A percentile compares a stretch with the other conserved stretches of the same genome.
Conservation (phyloP, 2,329 filamentous ascomycete genomes). For the Colletotrichum sp. region DNA sequence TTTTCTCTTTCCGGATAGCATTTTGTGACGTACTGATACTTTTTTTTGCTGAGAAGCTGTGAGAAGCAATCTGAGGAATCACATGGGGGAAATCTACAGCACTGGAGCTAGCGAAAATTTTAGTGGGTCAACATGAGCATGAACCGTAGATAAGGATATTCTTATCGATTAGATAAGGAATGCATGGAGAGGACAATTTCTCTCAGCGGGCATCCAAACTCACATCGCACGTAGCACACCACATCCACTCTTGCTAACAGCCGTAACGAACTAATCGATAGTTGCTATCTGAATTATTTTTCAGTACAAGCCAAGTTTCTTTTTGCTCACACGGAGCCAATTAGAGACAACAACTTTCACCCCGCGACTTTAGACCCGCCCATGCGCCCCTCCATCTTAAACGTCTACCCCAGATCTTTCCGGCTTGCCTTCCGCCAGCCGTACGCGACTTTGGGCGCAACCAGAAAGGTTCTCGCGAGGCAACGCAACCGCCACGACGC, state of each 20-base stretch:
- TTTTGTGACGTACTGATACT: not conserved
- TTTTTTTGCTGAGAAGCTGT: not conserved
- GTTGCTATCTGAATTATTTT: not conserved
- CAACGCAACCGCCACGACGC: not conserved
- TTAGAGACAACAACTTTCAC: not conserved
- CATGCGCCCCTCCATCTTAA: conserved; percentile 8
- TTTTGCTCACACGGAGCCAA: not conserved
- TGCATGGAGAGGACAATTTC: not conserved
- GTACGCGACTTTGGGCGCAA: not conserved
- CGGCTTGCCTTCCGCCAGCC: not conserved
- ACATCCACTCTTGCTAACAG: not conserved
- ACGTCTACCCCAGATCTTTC: conserved; percentile 3
- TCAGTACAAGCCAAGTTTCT: not conserved
- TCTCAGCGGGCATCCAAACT: not conserved
- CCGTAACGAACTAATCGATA: not conserved
- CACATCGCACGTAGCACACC: not conserved
- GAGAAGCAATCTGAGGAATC: not conserved
- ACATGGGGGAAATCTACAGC: not conserved
- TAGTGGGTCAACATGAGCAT: conserved; percentile 9
- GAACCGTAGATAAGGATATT: not conserved
- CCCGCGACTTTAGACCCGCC: not conserved
- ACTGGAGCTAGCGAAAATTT: conserved; percentile 9
- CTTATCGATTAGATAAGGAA: not conserved
- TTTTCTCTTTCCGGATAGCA: conserved; percentile 24
- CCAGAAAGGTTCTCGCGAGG: not conserved